Conservation (phyloP, 148 eudicot species). For the Rhododendron mucronatum region DNA sequence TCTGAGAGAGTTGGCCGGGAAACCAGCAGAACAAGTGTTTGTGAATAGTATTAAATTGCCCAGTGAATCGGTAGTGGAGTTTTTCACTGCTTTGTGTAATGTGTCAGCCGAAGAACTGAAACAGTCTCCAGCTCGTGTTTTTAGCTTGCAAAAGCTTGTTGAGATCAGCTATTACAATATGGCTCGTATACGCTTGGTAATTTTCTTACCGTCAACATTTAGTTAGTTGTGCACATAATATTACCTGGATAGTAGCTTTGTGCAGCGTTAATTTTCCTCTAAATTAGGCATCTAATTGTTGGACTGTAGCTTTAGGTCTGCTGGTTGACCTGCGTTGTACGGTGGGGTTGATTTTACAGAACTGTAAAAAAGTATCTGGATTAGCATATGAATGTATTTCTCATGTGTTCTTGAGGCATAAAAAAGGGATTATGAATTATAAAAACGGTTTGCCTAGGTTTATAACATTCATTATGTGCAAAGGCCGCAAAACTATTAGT, state of each 20-base stretch:
- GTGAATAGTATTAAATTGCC: conserved; percentile 84
- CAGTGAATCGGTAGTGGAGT: conserved; percentile 95
- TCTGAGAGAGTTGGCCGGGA: conserved; percentile 77
- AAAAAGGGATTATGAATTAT: not conserved
- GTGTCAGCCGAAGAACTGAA: conserved; percentile 91
- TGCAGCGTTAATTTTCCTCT: not conserved
- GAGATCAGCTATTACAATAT: conserved; percentile 98
- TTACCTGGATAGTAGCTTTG: not conserved
- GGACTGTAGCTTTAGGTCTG: not conserved
- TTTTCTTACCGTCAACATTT: conserved; percentile 16
- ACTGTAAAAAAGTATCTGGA: not conserved
- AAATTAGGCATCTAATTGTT: not conserved
- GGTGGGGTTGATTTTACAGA: not conserved
- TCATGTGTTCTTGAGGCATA: not conserved
- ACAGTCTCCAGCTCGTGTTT: conserved; percentile 93
- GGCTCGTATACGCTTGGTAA: conserved; percentile 99
- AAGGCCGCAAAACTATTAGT: not conserved
- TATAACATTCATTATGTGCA: not conserved
- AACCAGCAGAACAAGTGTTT: conserved; percentile 93
- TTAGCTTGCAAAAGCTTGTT: conserved; percentile 95
- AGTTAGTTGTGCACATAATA: not conserved
- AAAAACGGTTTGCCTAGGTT: not conserved
- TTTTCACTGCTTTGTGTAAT: conserved; percentile 88
- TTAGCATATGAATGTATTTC: not conserved
- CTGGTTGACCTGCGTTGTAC: not conserved